phyloP scores from a whole-genome alignment of 805 yeast species.

The Millerozyma miso region DNA sequence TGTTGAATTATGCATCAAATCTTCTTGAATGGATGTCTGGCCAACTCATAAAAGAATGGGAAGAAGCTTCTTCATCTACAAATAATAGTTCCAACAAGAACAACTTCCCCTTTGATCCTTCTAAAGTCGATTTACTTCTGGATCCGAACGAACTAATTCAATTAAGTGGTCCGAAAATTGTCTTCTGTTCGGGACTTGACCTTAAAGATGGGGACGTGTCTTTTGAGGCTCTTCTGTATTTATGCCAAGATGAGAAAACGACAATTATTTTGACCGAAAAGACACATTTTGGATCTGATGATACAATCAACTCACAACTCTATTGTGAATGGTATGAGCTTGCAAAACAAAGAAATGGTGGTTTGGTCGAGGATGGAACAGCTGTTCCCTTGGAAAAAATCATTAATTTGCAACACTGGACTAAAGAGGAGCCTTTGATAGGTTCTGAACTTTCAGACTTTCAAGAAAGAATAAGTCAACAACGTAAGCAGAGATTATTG shows the following conservation, averaged over 20 bases:
- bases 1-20: slow-evolving; percentile 75
- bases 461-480: slow-evolving; percentile 40
- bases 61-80: slow-evolving; percentile 30
- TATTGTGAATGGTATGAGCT: slow-evolving; percentile 51
- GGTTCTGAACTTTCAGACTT: slow-evolving; percentile 50
- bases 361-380: slow-evolving; percentile 52
- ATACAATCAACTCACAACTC: slow-evolving; percentile 48
- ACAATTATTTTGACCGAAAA: slow-evolving; percentile 74
- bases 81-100: slow-evolving; percentile 37
- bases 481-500: slow-evolving; percentile 39
- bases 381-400: slow-evolving; percentile 50
- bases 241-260: slow-evolving; percentile 63
- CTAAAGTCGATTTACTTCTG: slow-evolving; percentile 52
- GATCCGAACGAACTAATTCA: slow-evolving; percentile 52
- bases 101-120: slow-evolving; percentile 74
- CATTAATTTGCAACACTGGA: slow-evolving; percentile 37
- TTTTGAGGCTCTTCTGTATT: slow-evolving; percentile 44
- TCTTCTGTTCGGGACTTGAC: slow-evolving; percentile 70
- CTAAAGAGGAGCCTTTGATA: slow-evolving; percentile 46
- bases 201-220: slow-evolving; percentile 61
- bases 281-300: slow-evolving; percentile 33
- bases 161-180: slow-evolving; percentile 68
- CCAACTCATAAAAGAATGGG: slow-evolving; percentile 83
- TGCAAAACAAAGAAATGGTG: slow-evolving; percentile 32
- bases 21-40: slow-evolving; percentile 96